Conservation (phyloP, 2,329 filamentous ascomycete species). For the Tolypocladium nubicola region DNA sequence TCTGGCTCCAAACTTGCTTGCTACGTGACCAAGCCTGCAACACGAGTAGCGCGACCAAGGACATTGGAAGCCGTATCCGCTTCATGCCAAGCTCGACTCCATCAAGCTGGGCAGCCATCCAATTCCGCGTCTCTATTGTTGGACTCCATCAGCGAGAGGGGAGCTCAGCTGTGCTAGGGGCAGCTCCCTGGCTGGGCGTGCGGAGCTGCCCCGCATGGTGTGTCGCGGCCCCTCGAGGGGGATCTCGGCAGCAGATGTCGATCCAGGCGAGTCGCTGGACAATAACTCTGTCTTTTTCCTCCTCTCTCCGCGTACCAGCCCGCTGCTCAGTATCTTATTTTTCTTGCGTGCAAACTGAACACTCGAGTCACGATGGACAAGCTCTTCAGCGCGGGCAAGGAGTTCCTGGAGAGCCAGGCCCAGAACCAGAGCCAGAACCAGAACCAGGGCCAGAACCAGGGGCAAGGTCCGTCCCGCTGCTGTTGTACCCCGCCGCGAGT, state of each 20-base stretch:
- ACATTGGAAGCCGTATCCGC: neutral
- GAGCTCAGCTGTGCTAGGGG: neutral
- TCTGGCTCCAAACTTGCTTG: neutral
- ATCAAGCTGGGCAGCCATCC: neutral
- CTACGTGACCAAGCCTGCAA: neutral
- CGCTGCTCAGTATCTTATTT: neutral
- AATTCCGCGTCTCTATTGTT: neutral
- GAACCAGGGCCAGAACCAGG: slow-evolving; percentile 12
- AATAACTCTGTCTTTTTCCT: neutral
- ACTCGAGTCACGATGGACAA: slow-evolving; percentile 23
- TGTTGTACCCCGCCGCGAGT: neutral
- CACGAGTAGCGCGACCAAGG: too few species aligned
- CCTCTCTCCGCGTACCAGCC: neutral
- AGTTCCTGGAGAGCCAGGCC: slow-evolving; percentile 21
- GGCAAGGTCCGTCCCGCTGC: slow-evolving; percentile 1
- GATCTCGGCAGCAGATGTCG: neutral
- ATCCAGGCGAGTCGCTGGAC: neutral
- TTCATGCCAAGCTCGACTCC: neutral
- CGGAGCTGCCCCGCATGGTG: neutral
- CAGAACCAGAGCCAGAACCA: slow-evolving; percentile 13
- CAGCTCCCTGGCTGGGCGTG: neutral
- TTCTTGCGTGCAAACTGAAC: neutral
- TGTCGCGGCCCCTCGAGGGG: neutral
- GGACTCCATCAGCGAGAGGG: neutral
- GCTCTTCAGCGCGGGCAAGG: slow-evolving; percentile 25